Evolutionary conservation across 2,329 filamentous ascomycete genomes (phyloP).

Genomic region (Knufia petricola): DNA sequence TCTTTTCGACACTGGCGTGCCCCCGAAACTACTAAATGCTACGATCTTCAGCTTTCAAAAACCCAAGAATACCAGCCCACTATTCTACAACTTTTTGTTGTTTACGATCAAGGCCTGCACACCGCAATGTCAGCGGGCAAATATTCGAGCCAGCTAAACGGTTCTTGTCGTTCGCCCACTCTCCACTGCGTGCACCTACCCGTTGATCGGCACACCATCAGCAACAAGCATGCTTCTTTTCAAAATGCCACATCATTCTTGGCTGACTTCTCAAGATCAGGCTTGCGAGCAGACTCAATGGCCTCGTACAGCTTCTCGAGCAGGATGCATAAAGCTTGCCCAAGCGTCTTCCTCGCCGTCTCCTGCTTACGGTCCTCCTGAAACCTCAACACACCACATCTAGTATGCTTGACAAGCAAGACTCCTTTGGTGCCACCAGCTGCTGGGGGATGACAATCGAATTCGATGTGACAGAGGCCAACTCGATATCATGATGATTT

Average conservation of each 20-base stretch:
- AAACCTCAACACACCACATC: conserved; percentile 64
- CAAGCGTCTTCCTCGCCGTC: conserved; percentile 52
- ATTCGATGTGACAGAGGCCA: conserved; percentile 58
- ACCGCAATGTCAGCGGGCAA: too few relatives aligned
- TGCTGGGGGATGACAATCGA: conserved; percentile 72
- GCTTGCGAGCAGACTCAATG: conserved; percentile 44
- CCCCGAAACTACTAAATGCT: too few relatives aligned
- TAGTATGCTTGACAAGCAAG: conserved; percentile 63
- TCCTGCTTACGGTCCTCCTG: conserved; percentile 41
- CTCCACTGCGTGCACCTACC: conserved; percentile 71
- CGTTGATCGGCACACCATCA: conserved; percentile 52
- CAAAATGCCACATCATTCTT: conserved; percentile 56
- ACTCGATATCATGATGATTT: conserved; percentile 58
- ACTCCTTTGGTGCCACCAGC: conserved; percentile 64
- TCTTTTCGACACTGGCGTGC: too few relatives aligned
- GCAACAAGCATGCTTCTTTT: conserved; percentile 48
- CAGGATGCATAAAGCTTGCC: conserved; percentile 20
- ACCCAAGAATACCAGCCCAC: too few relatives aligned
- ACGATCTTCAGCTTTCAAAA: too few relatives aligned
- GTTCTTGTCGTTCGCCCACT: conserved; percentile 53
- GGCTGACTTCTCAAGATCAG: conserved; percentile 55
- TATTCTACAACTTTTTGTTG: too few relatives aligned
- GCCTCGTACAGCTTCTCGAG: neutral
- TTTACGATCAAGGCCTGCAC: too few relatives aligned
- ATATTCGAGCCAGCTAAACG: too few relatives aligned